phyloP scores from a whole-genome alignment of 352 stramenopile genomes.

The Stephanocyclus meneghinianus region DNA sequence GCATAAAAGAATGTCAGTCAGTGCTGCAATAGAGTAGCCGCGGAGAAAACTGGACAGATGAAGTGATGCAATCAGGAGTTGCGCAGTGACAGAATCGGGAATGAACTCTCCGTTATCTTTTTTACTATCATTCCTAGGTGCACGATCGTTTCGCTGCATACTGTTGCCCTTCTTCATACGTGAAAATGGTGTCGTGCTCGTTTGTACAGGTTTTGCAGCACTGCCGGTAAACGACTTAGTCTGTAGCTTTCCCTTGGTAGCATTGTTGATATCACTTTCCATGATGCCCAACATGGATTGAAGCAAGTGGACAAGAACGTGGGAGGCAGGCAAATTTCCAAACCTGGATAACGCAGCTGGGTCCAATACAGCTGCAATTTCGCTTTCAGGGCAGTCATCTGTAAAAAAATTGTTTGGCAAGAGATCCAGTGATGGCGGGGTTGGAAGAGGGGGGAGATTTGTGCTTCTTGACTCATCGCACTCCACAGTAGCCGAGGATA shows the following conservation, averaged over 20 bases:
- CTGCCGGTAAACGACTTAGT: slow-evolving; percentile 20
- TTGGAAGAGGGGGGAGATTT: slow-evolving; percentile 42
- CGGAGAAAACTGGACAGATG: slow-evolving; percentile 50
- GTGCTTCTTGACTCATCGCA: not conserved
- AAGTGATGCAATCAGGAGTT: slow-evolving; percentile 52
- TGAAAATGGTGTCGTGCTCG: not conserved
- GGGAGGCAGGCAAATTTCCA: slow-evolving; percentile 69
- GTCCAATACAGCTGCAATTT: slow-evolving; percentile 61
- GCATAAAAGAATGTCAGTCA: slow-evolving; percentile 40
- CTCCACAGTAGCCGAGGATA: not conserved
- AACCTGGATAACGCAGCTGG: slow-evolving; percentile 65
- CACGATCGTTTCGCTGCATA: not conserved
- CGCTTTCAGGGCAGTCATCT: slow-evolving; percentile 8
- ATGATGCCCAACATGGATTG: slow-evolving; percentile 36
- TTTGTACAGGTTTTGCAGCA: slow-evolving; percentile 31
- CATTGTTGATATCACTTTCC: slow-evolving; percentile 8
- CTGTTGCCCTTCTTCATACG: not conserved
- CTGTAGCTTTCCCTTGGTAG: not conserved
- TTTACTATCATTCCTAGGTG: not conserved
- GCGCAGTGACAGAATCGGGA: slow-evolving; percentile 47
- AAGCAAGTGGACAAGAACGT: slow-evolving; percentile 74
- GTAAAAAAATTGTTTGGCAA: slow-evolving; percentile 26
- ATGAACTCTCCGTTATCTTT: slow-evolving; percentile 14
- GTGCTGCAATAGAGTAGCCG: slow-evolving; percentile 26
- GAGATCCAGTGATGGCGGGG: slow-evolving; percentile 29